These are phyloP conservation scores for Metschnikowia kunwiensis DNA, from an alignment of 805 yeast genomes.

Conservation along the genomic window DNA sequence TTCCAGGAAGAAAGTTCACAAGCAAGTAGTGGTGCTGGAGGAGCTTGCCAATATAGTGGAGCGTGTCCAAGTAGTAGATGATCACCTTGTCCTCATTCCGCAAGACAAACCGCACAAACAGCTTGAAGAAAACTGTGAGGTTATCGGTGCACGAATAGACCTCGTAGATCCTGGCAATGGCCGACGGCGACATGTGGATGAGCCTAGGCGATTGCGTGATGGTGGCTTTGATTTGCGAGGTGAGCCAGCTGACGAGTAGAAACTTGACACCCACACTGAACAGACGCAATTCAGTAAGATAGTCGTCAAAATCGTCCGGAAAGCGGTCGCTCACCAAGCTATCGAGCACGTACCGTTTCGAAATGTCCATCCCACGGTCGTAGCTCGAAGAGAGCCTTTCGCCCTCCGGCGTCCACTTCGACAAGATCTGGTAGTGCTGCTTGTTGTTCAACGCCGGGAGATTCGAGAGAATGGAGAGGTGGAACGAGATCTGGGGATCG, in stretches of 20 bases:
- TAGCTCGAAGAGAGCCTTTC: conserved; percentile 33
- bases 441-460: conserved; percentile 53
- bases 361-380: conserved; percentile 35
- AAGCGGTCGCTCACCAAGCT: conserved; percentile 24
- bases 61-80: conserved; percentile 41
- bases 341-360: conserved; percentile 33
- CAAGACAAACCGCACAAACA: conserved; percentile 30
- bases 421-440: conserved; percentile 55
- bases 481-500: conserved; percentile 36
- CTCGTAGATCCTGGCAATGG: conserved; percentile 30
- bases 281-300: conserved; percentile 12
- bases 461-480: conserved; percentile 53
- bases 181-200: conserved; percentile 33
- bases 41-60: conserved; percentile 33
- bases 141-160: conserved; percentile 40
- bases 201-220: conserved; percentile 34
- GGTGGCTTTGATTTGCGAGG: conserved; percentile 39
- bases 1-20: conserved; percentile 33
- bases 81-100: conserved; percentile 40
- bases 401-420: conserved; percentile 41
- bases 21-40: conserved; percentile 21
- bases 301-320: conserved; percentile 12
- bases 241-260: conserved; percentile 47
- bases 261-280: conserved; percentile 44
- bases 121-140: conserved; percentile 40